A percentile compares a stretch with the other conserved stretches of the same genome.
phyloP scores from a whole-genome alignment of 345 rosid genomes.

The Boechera retrofracta region DNA sequence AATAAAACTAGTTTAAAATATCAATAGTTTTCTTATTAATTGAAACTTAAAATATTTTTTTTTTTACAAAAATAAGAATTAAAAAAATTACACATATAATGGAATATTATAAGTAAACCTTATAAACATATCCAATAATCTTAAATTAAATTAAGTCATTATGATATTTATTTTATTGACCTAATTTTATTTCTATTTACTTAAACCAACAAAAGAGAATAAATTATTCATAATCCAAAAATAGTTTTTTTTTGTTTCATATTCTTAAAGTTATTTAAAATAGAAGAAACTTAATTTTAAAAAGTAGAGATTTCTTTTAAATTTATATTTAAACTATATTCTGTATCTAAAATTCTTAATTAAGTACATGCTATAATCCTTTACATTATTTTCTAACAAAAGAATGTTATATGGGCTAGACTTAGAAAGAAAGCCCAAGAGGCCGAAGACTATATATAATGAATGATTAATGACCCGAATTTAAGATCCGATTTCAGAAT shows the following conservation, averaged over 20 bases:
- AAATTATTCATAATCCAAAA: not conserved
- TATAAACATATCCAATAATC: not conserved
- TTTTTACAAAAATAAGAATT: not conserved
- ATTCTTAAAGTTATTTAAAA: not conserved
- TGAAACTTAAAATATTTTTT: too few species aligned
- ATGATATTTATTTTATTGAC: not conserved
- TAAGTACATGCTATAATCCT: not conserved
- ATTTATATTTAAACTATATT: not conserved
- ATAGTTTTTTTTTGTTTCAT: not conserved
- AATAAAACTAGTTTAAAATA: too few species aligned
- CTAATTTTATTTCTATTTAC: not conserved
- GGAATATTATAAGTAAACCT: not conserved
- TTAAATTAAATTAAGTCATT: not conserved
- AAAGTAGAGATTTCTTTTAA: not conserved
- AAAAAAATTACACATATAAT: not conserved
- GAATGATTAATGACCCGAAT: slow-evolving; percentile 11
- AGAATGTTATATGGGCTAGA: slow-evolving; percentile 8
- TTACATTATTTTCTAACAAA: not conserved
- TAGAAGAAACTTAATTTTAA: not conserved
- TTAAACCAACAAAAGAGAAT: not conserved
- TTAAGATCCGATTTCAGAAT: slow-evolving; percentile 1
- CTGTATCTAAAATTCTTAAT: not conserved
- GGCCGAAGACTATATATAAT: slow-evolving; percentile 12
- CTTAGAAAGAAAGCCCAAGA: slow-evolving; percentile 20
- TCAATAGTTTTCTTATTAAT: not conserved